Evolutionary conservation across 2,329 filamentous ascomycete species (phyloP).

Genomic region (Cucurbitaria berberidis): DNA sequence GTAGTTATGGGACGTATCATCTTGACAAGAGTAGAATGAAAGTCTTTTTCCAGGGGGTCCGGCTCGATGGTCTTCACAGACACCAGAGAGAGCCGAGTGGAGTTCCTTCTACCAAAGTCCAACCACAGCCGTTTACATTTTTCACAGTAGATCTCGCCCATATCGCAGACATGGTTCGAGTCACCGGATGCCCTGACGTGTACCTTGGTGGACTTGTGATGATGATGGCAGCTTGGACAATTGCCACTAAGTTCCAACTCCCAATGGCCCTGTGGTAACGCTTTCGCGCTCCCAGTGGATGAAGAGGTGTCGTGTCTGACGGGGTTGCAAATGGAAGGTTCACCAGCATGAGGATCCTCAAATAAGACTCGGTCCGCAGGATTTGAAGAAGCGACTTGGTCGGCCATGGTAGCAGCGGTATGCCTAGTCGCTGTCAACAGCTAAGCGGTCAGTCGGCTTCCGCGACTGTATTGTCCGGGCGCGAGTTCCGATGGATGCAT

Average conservation of each 20-base stretch:
- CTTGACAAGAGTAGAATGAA: constrained; percentile 23
- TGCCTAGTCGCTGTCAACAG: background rate
- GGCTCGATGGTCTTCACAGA: constrained; percentile 27
- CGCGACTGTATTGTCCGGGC: constrained; percentile 6
- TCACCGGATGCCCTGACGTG: constrained; percentile 22
- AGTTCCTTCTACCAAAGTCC: constrained; percentile 30
- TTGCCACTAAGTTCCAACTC: constrained; percentile 31
- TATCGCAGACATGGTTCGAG: constrained; percentile 17
- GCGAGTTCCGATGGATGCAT: constrained; percentile 13
- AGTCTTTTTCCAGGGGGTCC: constrained; percentile 20
- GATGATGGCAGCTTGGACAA: constrained; percentile 37
- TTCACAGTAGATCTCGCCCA: constrained; percentile 30
- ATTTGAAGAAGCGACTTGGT: background rate
- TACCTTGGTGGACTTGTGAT: constrained; percentile 30
- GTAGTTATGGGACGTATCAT: constrained; percentile 28
- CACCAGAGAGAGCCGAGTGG: constrained; percentile 33
- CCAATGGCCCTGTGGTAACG: constrained; percentile 28
- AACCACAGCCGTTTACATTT: constrained; percentile 32
- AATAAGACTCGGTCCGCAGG: background rate
- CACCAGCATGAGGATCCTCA: constrained; percentile 1
- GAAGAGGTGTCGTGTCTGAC: constrained; percentile 24
- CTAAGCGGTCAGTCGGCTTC: constrained; percentile 8
- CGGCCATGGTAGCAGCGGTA: constrained; percentile 5
- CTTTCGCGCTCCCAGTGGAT: constrained; percentile 22
- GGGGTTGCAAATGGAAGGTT: background rate